phyloP scores from a whole-genome alignment of 768 basidiomycete genomes.

The Suillus sp. region DNA sequence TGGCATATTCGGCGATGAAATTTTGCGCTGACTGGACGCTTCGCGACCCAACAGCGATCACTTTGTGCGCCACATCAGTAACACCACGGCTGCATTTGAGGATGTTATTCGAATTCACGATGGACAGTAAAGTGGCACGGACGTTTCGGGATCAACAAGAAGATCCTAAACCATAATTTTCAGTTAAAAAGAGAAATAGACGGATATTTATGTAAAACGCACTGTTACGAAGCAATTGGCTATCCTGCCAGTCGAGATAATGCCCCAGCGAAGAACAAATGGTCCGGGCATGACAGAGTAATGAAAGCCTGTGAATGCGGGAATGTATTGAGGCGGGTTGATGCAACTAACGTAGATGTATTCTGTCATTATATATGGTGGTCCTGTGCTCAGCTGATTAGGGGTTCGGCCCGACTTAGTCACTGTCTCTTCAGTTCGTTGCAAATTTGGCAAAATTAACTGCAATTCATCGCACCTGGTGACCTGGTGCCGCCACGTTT shows the following conservation, averaged over 20 bases:
- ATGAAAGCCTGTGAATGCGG: not conserved
- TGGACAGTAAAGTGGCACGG: slow-evolving; percentile 27
- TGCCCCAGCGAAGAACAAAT: slow-evolving; percentile 73
- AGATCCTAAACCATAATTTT: slow-evolving; percentile 55
- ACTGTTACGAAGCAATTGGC: slow-evolving; percentile 71
- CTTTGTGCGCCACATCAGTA: slow-evolving; percentile 65
- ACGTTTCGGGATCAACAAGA: slow-evolving; percentile 75
- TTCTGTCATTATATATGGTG: not conserved
- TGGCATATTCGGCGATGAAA: slow-evolving; percentile 60
- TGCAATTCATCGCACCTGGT: slow-evolving; percentile 1
- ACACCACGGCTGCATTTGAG: slow-evolving; percentile 55
- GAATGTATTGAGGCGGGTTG: not conserved
- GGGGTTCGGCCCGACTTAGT: slow-evolving; percentile 10
- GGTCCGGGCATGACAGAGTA: slow-evolving; percentile 29
- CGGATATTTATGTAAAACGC: slow-evolving; percentile 12
- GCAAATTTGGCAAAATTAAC: not conserved
- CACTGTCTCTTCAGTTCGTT: not conserved
- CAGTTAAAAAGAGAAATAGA: slow-evolving; percentile 1
- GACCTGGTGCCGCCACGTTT: slow-evolving; percentile 3
- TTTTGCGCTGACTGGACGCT: slow-evolving; percentile 63
- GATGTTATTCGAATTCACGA: not conserved
- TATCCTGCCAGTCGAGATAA: slow-evolving; percentile 82
- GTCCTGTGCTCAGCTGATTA: not conserved
- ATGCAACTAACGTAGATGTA: not conserved
- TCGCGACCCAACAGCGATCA: slow-evolving; percentile 79